Evolutionary conservation across 768 basidiomycete species (phyloP).

Genomic region (Leccinum variicolor): DNA sequence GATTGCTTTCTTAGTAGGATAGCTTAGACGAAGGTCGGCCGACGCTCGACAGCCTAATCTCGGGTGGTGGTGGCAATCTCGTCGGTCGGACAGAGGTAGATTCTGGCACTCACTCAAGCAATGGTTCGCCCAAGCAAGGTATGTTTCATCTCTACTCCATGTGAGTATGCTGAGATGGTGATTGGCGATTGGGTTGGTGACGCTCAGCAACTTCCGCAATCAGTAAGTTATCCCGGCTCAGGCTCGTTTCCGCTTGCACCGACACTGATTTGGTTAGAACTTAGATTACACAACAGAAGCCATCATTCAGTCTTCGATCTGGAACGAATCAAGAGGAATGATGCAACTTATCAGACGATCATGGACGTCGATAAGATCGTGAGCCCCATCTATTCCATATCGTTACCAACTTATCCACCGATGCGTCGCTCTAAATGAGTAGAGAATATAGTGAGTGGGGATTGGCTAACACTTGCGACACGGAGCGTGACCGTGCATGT

Average conservation of each 20-base stretch:
- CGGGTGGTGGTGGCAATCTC: conserved; percentile 44
- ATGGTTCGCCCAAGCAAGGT: conserved; percentile 53
- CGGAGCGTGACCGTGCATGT: not conserved
- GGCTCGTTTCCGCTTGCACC: not conserved
- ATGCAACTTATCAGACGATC: conserved; percentile 58
- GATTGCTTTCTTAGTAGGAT: conserved; percentile 40
- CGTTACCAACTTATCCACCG: not conserved
- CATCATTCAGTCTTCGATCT: conserved; percentile 53
- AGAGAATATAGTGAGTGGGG: conserved; percentile 34
- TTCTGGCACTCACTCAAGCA: conserved; percentile 57
- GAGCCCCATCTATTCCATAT: not conserved
- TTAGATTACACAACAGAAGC: conserved; percentile 52
- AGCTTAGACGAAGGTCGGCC: conserved; percentile 36
- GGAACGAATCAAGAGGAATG: conserved; percentile 39
- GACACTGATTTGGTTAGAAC: not conserved
- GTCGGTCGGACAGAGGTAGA: conserved; percentile 60
- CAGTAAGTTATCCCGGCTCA: conserved; percentile 19
- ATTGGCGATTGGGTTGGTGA: not conserved
- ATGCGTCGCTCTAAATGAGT: conserved; percentile 33
- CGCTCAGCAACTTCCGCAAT: conserved; percentile 43
- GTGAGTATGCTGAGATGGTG: not conserved
- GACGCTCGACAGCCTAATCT: conserved; percentile 43
- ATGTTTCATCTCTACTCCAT: not conserved
- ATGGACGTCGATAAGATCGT: conserved; percentile 63
- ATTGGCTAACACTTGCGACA: not conserved